Evolutionary conservation across 2,329 filamentous ascomycete genomes (phyloP).

Genomic region (Neopestalotiopsis sp.): DNA sequence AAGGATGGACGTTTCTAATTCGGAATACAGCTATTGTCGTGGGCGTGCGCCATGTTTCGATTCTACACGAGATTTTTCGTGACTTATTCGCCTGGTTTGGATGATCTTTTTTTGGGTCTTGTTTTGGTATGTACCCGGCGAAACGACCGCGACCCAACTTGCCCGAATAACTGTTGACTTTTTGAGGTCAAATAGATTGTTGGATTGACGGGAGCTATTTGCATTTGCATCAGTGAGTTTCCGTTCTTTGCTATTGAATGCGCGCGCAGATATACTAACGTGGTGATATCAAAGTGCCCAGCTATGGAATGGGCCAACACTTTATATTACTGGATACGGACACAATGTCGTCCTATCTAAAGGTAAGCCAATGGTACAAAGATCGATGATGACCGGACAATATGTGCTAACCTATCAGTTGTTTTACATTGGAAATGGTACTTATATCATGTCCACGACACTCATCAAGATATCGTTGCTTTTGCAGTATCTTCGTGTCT

Average conservation of each 20-base stretch:
- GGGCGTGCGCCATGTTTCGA: conserved; percentile 27
- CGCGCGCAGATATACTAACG: background rate
- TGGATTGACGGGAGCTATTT: conserved; percentile 5
- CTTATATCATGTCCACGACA: conserved; percentile 30
- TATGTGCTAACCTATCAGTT: conserved; percentile 19
- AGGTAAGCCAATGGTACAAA: conserved; percentile 18
- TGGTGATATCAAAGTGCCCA: conserved; percentile 20
- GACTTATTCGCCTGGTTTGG: conserved; percentile 28
- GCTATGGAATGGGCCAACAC: conserved; percentile 26
- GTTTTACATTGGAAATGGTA: conserved; percentile 30
- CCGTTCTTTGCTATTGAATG: background rate
- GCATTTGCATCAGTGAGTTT: conserved; percentile 13
- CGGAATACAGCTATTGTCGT: conserved; percentile 3
- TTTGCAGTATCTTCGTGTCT: conserved; percentile 35
- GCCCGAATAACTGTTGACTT: background rate
- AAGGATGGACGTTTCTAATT: background rate
- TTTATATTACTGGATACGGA: conserved; percentile 21
- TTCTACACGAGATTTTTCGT: conserved; percentile 29
- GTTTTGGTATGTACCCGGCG: conserved; percentile 13
- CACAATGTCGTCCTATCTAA: conserved; percentile 24
- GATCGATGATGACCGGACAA: background rate
- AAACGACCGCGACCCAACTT: background rate
- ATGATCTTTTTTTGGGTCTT: conserved; percentile 29
- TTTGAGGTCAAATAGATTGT: background rate
- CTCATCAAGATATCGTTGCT: conserved; percentile 35